Base-by-base conservation (phyloP, 495 filamentous ascomycete genomes). In the Penicillium roqueforti region DNA sequence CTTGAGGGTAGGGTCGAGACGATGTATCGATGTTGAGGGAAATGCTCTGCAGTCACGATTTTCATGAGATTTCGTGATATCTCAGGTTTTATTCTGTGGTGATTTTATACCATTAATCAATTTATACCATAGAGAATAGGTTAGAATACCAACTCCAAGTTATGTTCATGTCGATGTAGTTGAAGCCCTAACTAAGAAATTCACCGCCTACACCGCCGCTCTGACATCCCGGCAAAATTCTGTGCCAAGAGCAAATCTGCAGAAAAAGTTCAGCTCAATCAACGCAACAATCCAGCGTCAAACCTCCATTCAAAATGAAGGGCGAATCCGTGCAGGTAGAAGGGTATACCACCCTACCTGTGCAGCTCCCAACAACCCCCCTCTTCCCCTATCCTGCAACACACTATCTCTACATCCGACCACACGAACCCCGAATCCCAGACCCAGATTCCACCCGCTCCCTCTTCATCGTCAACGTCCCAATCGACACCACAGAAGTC, bases 381-480 rank as follows among this genome's bases (percentile, higher is more conserved):
- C 74, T 83, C 4, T 84, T 74, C 58, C 80, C 82, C 6, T 63
- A 75, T 16, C 57, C 77, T n/a, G 80, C 78, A 54, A 82, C 77
- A 43, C 93, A 98, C 73, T 88, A 89, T 73, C 77, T 97, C 65
- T 96, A 96, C 71, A 68, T 97, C 47, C 88, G 87, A 51, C 83
- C 81, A 28, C 90, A 97, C 66, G 79, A 84, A 39, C 91, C 87
- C 51, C 88, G 84, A 61, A 78, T 91, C 22, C 84, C 89, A 14
- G 86, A 87, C 10, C 74, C 82, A 16, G 78, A 87, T 61, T 83
- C 91, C 61, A 65, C 80, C 20, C 84, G 90, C 53, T 87, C 86
- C 42, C 79, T 98, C 22, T 98, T 96, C 72, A 62, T 92, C 20
- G 85, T 91, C 55, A 97, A 98, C 65, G 65, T 92, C 6, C 95